Evolutionary conservation across 169 alveolate genomes (phyloP), one percentile per base, ranked within the genome.

Genomic region (Eimeria necatrix): DNA sequence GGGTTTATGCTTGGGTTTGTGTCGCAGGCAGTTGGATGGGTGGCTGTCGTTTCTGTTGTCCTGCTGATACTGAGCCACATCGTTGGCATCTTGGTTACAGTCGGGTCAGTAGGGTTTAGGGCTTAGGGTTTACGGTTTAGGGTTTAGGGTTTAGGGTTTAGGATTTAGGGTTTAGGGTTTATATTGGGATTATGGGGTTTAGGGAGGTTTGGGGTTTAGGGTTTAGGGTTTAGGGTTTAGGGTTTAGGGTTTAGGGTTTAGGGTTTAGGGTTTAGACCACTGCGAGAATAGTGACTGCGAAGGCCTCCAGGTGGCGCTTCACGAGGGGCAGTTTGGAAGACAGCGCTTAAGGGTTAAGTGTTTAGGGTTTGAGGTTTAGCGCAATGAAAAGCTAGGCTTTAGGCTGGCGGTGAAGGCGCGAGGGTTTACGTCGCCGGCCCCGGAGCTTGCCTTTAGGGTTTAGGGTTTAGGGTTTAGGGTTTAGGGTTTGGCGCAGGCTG

Each of bases 81-180:
- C 89, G 49, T 48, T 6, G 89, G 26, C 61, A 46, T 80, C 18
- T 46, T 80, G 1, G 49, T 80, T 51, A 51, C 70, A 51, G 20
- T 68, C 4, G 89, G 89, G 89, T 80, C 12, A 1, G 85, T 26
- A 48, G 51, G 49, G 16, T 22, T 12, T 26, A 26, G 59, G 59
- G 59, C 8, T 73, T 74, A 74, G 85, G 85, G 60, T 74, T 74
- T 68, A 74, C 59, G 85, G 85, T 74, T 74, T 74, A 74, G 85
- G 85, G 85, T 74, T 74, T 70, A 46, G 60, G 85, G 56, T 74
- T 74, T 6, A 46, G 85, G 85, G 56, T 74, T 74, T 41, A 3
- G 59, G 85, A 24, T 41, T 74, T 41, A 2, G 85, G 59, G 56
- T 74, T 74, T 41, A 0, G 59, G 85, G 56, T 8, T 26, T 41